Evolutionary conservation across 202 grass and related monocot species (phyloP).

Genomic region (Carex arenaria): DNA sequence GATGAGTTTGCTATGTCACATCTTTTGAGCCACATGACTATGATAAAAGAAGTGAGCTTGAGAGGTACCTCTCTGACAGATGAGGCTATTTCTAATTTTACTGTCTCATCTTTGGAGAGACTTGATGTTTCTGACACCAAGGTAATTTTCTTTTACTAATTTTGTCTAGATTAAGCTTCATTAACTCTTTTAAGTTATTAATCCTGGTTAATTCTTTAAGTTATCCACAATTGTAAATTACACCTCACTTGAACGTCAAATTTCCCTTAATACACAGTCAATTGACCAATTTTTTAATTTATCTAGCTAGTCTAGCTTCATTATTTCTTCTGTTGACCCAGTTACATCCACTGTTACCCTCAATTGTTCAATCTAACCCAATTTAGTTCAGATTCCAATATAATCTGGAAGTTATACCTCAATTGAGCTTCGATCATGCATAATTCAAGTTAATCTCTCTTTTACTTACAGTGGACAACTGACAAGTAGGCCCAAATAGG

Average conservation of each 20-base stretch:
- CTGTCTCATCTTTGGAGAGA: conserved; percentile 46
- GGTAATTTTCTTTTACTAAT: conserved; percentile 34
- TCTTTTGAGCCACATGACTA: conserved; percentile 46
- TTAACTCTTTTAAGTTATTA: background rate
- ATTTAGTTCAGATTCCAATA: background rate
- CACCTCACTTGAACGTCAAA: conserved; percentile 19
- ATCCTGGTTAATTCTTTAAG: background rate
- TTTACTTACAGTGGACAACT: background rate
- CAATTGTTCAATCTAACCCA: background rate
- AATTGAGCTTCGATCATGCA: background rate
- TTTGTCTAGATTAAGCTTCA: background rate
- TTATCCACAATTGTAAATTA: background rate
- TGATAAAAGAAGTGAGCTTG: conserved; percentile 48
- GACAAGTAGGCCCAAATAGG: background rate
- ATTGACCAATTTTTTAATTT: background rate
- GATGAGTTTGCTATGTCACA: conserved; percentile 42
- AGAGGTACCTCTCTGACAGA: conserved; percentile 58
- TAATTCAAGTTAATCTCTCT: background rate
- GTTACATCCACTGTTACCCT: conserved; percentile 4
- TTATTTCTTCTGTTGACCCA: conserved; percentile 5
- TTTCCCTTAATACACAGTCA: background rate
- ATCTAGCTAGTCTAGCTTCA: conserved; percentile 4
- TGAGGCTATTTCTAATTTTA: conserved; percentile 43
- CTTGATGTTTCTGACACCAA: conserved; percentile 78
- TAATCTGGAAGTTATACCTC: conserved; percentile 13